phyloP scores from a whole-genome alignment of 306 rosid genomes.

The Quercus variabilis region DNA sequence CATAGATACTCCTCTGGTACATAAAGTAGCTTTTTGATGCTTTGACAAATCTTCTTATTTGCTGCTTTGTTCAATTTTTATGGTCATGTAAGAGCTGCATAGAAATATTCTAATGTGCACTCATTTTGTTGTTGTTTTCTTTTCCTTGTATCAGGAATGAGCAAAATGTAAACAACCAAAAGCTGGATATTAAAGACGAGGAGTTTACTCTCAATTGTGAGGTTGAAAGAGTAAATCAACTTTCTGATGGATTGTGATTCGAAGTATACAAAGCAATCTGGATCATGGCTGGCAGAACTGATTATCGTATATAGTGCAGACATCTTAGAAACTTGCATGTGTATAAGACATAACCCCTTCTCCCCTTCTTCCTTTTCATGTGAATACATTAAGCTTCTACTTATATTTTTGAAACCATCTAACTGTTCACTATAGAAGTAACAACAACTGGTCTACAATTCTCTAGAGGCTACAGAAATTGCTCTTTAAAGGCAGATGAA shows the following conservation, averaged over 20 bases:
- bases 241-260: constrained; percentile 2
- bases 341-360: constrained; percentile 11
- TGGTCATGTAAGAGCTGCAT: neutral
- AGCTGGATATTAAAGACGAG: constrained; percentile 9
- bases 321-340: constrained; percentile 24
- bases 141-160: constrained; percentile 41
- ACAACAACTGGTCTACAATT: no score
- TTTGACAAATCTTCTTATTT: neutral
- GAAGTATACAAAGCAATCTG: constrained; percentile 15
- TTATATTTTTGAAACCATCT: neutral
- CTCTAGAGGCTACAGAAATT: no score
- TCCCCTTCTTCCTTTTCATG: neutral
- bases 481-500: no score
- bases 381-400: neutral
- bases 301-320: constrained; percentile 25
- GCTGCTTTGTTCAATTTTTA: neutral
- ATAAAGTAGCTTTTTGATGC: neutral
- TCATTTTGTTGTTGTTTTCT: neutral
- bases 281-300: constrained; percentile 17
- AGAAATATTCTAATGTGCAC: neutral
- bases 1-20: constrained; percentile 44
- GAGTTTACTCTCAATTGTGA: constrained; percentile 17
- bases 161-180: constrained; percentile 14
- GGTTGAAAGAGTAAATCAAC: neutral
- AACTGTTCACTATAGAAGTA: neutral